A percentile compares a stretch with the other conserved stretches of the same genome.
These are phyloP conservation scores for Mycosphaerella arachidis DNA, from an alignment of 2,329 filamentous ascomycete genomes.

Conservation along the genomic window DNA sequence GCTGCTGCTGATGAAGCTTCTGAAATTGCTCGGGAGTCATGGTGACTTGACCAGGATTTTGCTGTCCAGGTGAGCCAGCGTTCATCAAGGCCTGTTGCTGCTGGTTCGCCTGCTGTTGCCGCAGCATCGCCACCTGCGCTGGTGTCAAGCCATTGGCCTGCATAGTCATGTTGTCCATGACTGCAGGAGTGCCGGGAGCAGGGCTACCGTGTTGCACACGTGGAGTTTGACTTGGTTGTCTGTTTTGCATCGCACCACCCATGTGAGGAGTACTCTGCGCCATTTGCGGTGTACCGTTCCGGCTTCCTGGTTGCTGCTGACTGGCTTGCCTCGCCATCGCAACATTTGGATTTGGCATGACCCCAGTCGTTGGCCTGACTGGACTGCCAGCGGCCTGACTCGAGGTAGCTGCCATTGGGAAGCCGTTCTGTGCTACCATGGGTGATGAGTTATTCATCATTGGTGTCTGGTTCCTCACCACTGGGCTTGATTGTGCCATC, in stretches of 20 bases:
- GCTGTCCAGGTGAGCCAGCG: constrained; percentile 13
- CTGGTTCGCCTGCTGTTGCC: constrained; percentile 29
- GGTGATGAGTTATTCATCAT: constrained; percentile 44
- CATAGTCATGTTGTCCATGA: constrained; percentile 27
- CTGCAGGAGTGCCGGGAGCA: constrained; percentile 25
- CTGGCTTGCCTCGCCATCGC: constrained; percentile 36
- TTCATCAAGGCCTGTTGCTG: constrained; percentile 21
- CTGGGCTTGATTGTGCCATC: constrained; percentile 59
- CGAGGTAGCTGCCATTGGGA: constrained; percentile 56
- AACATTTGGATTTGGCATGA: constrained; percentile 39
- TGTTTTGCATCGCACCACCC: constrained; percentile 31
- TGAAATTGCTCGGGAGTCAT: constrained; percentile 33
- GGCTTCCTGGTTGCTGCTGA: constrained; percentile 34
- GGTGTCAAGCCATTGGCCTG: constrained; percentile 28
- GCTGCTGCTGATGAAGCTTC: constrained; percentile 32
- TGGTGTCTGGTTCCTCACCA: constrained; percentile 44
- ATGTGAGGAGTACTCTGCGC: constrained; percentile 36
- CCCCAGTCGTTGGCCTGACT: constrained; percentile 61
- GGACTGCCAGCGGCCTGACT: constrained; percentile 64
- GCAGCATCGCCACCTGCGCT: constrained; percentile 32
- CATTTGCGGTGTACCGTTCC: constrained; percentile 37
- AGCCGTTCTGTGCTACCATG: constrained; percentile 39
- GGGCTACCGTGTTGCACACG: constrained; percentile 34
- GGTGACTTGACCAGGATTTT: constrained; percentile 4
- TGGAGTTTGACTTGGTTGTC: constrained; percentile 36